Percentiles rank a stretch among this genome's conserved stretches.
These are phyloP conservation scores for Emiliania huxleyi DNA, from an alignment of 78 protist species.

Conservation along the genomic window DNA sequence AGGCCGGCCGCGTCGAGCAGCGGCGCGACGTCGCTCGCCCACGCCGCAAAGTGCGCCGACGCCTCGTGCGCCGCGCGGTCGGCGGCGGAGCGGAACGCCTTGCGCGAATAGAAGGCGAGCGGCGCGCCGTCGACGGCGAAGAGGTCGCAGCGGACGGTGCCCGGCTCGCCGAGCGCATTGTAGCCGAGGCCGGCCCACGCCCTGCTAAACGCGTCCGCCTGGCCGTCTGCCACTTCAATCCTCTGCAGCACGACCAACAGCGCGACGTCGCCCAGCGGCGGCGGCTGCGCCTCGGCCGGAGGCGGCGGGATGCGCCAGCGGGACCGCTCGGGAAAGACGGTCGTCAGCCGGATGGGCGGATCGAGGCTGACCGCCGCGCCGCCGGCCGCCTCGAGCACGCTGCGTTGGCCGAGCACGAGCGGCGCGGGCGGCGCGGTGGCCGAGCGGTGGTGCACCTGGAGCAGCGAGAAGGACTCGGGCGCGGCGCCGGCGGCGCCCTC, in stretches of 20 bases:
- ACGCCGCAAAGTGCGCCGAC: not conserved
- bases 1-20: not conserved
- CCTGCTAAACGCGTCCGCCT: not conserved
- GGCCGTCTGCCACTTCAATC: not conserved
- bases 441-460: not conserved
- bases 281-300: not conserved
- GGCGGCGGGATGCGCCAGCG: not conserved
- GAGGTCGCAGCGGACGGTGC: not conserved
- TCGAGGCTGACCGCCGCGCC: not conserved
- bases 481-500: not conserved
- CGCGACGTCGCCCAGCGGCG: not conserved
- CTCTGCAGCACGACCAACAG: not conserved
- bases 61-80: not conserved
- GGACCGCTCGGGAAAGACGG: not conserved
- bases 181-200: not conserved
- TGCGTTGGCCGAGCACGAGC: not conserved
- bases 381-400: not conserved
- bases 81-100: not conserved
- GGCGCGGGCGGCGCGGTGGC: not conserved
- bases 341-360: not conserved
- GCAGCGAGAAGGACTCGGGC: not conserved
- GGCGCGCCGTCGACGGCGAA: not conserved
- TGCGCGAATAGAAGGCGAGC: not conserved
- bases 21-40: not conserved
- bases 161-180: not conserved